Conservation (phyloP, 1,284 basidiomycete species). For the Tranzscheliella williamsii region DNA sequence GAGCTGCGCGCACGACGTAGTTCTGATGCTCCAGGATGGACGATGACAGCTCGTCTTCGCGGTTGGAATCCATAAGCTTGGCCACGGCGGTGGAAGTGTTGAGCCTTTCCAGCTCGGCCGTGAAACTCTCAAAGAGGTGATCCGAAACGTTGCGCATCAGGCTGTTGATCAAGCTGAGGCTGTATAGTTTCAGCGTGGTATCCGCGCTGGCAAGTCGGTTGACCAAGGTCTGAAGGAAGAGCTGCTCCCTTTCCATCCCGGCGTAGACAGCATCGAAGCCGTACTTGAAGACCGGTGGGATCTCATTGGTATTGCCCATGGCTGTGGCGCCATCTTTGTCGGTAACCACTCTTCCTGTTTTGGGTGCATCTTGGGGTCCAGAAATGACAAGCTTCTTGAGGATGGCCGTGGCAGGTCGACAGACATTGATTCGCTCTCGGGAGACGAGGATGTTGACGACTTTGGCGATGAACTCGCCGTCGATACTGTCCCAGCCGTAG, state of each 20-base stretch:
- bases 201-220: conserved; percentile 56
- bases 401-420: conserved; percentile 92
- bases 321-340: conserved; percentile 11
- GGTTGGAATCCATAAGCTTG: conserved; percentile 74
- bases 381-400: conserved; percentile 75
- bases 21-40: conserved; percentile 90
- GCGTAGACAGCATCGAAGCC: conserved; percentile 56
- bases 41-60: conserved; percentile 80
- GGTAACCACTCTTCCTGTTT: conserved; percentile 30
- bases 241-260: conserved; percentile 43
- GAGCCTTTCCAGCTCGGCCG: conserved; percentile 74
- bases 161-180: conserved; percentile 73
- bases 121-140: conserved; percentile 76
- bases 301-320: conserved; percentile 2
- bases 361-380: conserved; percentile 37
- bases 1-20: conserved; percentile 78
- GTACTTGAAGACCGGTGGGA: conserved; percentile 35
- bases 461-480: conserved; percentile 73
- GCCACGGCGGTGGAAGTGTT: conserved; percentile 74
- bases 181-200: conserved; percentile 55
- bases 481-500: conserved; percentile 71
- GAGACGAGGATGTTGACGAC: conserved; percentile 75
- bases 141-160: conserved; percentile 77
- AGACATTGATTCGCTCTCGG: conserved; percentile 73
- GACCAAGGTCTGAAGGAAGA: conserved; percentile 54